Evolutionary conservation across 805 yeast genomes (phyloP), one percentile per base, ranked within the genome.

Genomic region (Candida tallmaniae): DNA sequence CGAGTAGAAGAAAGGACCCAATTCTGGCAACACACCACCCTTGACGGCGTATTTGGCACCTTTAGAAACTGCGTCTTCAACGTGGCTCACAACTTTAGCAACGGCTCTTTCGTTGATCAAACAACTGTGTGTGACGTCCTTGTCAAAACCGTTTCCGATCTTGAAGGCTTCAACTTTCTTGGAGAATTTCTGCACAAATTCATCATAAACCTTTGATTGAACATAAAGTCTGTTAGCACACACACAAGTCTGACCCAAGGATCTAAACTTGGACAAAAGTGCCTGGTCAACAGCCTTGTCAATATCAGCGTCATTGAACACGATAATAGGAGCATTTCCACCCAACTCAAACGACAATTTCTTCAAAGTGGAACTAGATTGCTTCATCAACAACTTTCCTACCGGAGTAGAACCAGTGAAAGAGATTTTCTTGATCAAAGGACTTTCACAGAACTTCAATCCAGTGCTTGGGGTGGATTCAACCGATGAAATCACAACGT

Each of bases 161-260:
- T 65, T 69, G 52, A 77, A 74, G 28, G 59, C 36, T 15, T 53
- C 39, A 3, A 77, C 80, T 39, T 60, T 68, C 5, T 52, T 73
- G 7, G 68, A 62, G 35, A 83, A 65, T 46, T 58, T 68, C 29
- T 56, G 52, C 6, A 74, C 60, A 46, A 83, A 81, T 48, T 74
- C 67, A 35, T 80, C 86, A 48, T 83, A 79, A n/a, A 84, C 54
- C 8, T 64, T 62, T 28, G 67, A 70, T 49, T 84, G 93, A 22
- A 83, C 71, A 50, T 70, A 83, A 30, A 83, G 54, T 50, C 89
- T 68, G 59, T 82, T 82, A 29, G 88, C 87, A 54, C 88, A 81
- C 26, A 82, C 82, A 60, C 94, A 84, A 4, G 89, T 82, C 59
- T 83, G 93, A 41, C 93, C 93, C 27, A 81, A 71, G 18, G 82